Evolutionary conservation across 2,329 filamentous ascomycete genomes (phyloP), one percentile per base, ranked within the genome.

Genomic region (Cryoendolithus antarcticus): DNA sequence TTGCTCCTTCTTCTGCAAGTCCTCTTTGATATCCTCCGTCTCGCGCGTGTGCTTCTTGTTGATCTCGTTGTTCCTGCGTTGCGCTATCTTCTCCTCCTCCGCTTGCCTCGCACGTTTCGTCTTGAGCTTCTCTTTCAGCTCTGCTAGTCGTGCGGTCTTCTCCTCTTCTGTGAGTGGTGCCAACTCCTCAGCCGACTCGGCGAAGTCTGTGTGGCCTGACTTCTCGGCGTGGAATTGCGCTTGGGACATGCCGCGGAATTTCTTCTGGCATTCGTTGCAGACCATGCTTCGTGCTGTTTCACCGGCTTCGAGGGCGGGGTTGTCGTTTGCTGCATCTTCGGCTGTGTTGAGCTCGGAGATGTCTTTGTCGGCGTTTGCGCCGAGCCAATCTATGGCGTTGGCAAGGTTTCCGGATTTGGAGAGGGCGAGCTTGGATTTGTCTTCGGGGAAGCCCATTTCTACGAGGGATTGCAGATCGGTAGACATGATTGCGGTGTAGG

Each of bases 201-300:
- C 75, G 58, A 98, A 98, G 62, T 95, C 82, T 34, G 79, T 76
- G 61, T 98, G 91, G 35, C 85, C 82, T 6, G 85, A 89, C 66
- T 93, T 94, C 54, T 77, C 77, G 27, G 86, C 91, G 59, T 98
- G 91, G 59, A 86, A 94, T 53, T 89, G 81, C 7, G 88, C 91
- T 48, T 89, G 76, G 19, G 78, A 77, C 48, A 81, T 75, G 54
- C 77, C 85, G 49, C 84, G 74, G 63, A 98, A 93, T 57, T 78
- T 82, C 71, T 94, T 95, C 56, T 82, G 82, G 57, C 91, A 98
- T 41, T 95, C 88, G 48, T 94, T 91, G 72, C 91, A 98, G 36
- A 93, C 73, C 40, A 96, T 75, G 35, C 86, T 93, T 54, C 77
- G 75, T 40, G 86, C 83, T 40, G 75, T 68, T 53, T 80, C 76